Base-by-base conservation (phyloP, 2,329 filamentous ascomycete genomes). In the Fusarium sacchari region DNA sequence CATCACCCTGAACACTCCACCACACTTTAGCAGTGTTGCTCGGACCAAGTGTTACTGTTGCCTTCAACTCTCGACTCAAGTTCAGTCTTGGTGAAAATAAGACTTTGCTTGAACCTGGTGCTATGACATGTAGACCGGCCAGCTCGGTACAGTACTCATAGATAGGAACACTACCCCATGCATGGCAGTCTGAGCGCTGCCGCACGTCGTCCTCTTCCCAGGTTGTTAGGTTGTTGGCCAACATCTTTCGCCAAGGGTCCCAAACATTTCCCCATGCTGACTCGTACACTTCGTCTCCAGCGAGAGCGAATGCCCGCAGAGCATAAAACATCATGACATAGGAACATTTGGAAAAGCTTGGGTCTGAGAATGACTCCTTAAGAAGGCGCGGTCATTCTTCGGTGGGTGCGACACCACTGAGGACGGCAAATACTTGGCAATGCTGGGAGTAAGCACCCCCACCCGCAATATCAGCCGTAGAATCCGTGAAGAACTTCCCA, bases 81-180 rank as follows among this genome's bases (percentile, higher is more conserved):
- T 17, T 43, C 4, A 43, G 15, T 15, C 37, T 26, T 3, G 53
- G 53, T 17, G 53, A 56, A 24, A 56, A 56, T 1, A 34, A 6
- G 1, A 56, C 32, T 2, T 56, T 43, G n/a, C 53, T 56, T 43
- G 53, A 32, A 4, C 53, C 53, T 8, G 53, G 28, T 0, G 53
- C 37, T 26, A 34, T 26, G 36, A 56, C 26, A 6, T 26, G 53
- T 3, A 56, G 22, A 9, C 61, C 61, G 7, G 61, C 61, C 1
- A 64, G 17, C 8, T 64, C 61, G 9, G 56, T 30, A 3, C 43
- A 15, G 4, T 42, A 8, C 22, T n/a, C 55, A 3, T 50, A 39
- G 13, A 64, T 24, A 2, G 61, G 55, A 50, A 55, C 61, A 8
- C 61, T 60, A 6, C 61, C 56, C 61, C 61, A 64, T 3, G 56